Evolutionary conservation across 2,329 filamentous ascomycete genomes (phyloP).

Genomic region (Lachnellula hyalina): DNA sequence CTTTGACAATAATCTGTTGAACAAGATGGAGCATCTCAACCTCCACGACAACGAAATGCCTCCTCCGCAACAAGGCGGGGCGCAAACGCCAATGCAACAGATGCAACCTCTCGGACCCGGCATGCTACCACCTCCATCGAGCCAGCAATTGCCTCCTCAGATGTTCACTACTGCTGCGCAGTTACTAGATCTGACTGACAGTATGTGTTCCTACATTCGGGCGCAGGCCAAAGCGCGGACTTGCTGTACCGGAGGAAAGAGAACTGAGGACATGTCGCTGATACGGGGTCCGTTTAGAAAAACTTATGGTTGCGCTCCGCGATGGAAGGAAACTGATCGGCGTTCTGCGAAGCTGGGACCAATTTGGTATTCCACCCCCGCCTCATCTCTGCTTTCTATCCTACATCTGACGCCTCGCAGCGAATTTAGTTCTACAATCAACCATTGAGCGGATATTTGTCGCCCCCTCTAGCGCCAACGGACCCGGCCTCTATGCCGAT

Average conservation of each 20-base stretch:
- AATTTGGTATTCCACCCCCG: conserved; percentile 67
- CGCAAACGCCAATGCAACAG: conserved; percentile 6
- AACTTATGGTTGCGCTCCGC: conserved; percentile 84
- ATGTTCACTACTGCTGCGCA: conserved; percentile 99
- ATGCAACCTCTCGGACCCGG: conserved; percentile 15
- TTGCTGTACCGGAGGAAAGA: background rate
- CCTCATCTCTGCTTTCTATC: background rate
- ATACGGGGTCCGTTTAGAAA: conserved; percentile 56
- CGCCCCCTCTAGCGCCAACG: conserved; percentile 39
- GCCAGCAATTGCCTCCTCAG: conserved; percentile 74
- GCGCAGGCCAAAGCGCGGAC: background rate
- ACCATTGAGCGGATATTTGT: conserved; percentile 82
- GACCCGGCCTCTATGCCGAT: conserved; percentile 68
- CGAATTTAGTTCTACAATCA: conserved; percentile 90
- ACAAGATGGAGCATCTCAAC: conserved; percentile 49
- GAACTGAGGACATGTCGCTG: background rate
- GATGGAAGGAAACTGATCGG: conserved; percentile 94
- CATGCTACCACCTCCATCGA: conserved; percentile 24
- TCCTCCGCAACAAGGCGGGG: conserved; percentile 31
- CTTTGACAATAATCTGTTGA: conserved; percentile 20
- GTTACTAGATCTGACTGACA: conserved; percentile 92
- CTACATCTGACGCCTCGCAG: conserved; percentile 40
- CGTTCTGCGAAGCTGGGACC: conserved; percentile 91
- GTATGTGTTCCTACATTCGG: conserved; percentile 49
- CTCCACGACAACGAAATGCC: conserved; percentile 47